A percentile compares a stretch with the other conserved stretches of the same genome.
Conservation (phyloP, 306 rosid genomes). For the Hippophae gyantsensis region DNA sequence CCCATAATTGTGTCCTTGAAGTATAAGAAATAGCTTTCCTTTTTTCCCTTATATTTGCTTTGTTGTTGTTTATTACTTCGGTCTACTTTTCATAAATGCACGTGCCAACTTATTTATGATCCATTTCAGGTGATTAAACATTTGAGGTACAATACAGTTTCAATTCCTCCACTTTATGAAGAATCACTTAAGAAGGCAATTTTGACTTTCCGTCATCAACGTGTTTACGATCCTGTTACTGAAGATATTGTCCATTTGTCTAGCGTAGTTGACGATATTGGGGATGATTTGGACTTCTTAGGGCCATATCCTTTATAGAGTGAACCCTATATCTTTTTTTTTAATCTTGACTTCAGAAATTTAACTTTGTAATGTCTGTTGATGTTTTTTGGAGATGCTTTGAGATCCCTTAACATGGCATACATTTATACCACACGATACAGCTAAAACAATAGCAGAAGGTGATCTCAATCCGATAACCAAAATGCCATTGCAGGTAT, state of each 20-base stretch:
- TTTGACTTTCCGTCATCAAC: constrained; percentile 74
- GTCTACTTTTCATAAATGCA: constrained; percentile 6
- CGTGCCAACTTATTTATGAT: constrained; percentile 20
- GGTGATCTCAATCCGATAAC: constrained; percentile 88
- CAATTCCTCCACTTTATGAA: constrained; percentile 73
- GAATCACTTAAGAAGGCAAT: constrained; percentile 83
- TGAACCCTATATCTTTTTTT: constrained; percentile 5
- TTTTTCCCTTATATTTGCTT: neutral
- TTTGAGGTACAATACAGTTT: constrained; percentile 59
- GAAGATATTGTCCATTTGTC: constrained; percentile 67
- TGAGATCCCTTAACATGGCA: constrained; percentile 45
- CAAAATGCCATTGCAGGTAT: constrained; percentile 69
- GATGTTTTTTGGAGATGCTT: neutral
- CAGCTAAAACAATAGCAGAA: constrained; percentile 79
- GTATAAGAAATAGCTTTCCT: neutral
- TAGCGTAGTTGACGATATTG: constrained; percentile 32
- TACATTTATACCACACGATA: constrained; percentile 56
- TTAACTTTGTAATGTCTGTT: constrained; percentile 4
- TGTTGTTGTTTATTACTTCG: neutral
- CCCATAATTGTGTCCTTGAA: neutral
- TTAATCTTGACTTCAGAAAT: constrained; percentile 8
- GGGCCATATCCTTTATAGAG: constrained; percentile 83
- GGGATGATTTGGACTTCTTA: constrained; percentile 61
- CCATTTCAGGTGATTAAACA: constrained; percentile 71
- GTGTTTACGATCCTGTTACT: constrained; percentile 61